Evolutionary conservation across 805 yeast genomes (phyloP).

Genomic region (Sugiyamaella valdiviana): DNA sequence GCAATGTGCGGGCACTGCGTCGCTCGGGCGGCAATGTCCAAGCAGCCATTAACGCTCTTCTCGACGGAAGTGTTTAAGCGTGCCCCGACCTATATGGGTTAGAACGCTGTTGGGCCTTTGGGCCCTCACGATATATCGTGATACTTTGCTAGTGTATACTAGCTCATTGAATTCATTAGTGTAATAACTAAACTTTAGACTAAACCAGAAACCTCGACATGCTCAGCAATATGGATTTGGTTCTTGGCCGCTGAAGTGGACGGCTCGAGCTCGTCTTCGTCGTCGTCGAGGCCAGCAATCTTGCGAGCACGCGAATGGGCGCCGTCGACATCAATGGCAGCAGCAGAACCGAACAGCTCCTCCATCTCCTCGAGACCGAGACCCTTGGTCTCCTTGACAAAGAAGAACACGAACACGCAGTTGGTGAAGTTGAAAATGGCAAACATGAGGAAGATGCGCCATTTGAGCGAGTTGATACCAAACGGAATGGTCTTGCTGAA

Average conservation of each 20-base stretch:
- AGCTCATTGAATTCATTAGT: neutral
- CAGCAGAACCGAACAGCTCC: constrained; percentile 38
- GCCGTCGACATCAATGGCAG: constrained; percentile 12
- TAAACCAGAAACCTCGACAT: neutral
- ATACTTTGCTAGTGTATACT: neutral
- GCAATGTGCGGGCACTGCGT: constrained; percentile 85
- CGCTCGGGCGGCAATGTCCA: constrained; percentile 96
- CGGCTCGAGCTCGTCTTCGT: neutral
- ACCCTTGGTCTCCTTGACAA: constrained; percentile 70
- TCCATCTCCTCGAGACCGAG: constrained; percentile 75
- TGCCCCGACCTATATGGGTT: neutral
- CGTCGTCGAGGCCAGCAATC: neutral
- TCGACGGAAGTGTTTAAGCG: constrained; percentile 51
- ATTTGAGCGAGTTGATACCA: constrained; percentile 14
- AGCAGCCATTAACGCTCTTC: constrained; percentile 86
- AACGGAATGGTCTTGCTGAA: constrained; percentile 34
- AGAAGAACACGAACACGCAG: constrained; percentile 51
- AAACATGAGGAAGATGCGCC: constrained; percentile 37
- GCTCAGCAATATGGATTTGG: neutral
- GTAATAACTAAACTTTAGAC: neutral
- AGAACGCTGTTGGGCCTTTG: neutral
- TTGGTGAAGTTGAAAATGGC: constrained; percentile 36
- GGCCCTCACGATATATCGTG: neutral
- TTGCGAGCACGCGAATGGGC: neutral
- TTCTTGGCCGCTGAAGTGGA: neutral